Conservation (phyloP, 129 eudicot species). For the Pulicaria dysenterica region DNA sequence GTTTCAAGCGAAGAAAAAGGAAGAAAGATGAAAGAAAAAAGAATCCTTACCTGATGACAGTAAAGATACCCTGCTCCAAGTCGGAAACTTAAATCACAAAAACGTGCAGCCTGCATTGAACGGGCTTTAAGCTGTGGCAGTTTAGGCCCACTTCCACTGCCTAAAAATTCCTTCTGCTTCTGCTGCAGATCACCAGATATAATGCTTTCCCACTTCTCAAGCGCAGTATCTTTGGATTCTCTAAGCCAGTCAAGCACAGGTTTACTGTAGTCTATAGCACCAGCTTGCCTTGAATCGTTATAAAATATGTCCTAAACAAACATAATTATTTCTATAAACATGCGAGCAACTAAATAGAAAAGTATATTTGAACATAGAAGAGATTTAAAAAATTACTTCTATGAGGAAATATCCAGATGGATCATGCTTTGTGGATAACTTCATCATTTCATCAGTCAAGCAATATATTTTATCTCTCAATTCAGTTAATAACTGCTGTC, state of each 20-base stretch:
- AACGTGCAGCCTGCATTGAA: slow-evolving; percentile 59
- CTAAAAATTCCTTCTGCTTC: slow-evolving; percentile 57
- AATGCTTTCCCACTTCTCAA: slow-evolving; percentile 80
- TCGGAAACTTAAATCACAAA: slow-evolving; percentile 73
- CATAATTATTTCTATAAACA: slow-evolving; percentile 1
- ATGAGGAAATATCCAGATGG: slow-evolving; percentile 89
- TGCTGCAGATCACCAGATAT: slow-evolving; percentile 64
- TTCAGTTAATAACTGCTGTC: slow-evolving; percentile 67
- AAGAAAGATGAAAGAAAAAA: too few species aligned
- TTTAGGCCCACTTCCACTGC: slow-evolving; percentile 34
- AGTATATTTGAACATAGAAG: not conserved
- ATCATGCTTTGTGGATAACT: slow-evolving; percentile 51
- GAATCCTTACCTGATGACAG: slow-evolving; percentile 70
- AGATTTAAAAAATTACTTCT: slow-evolving; percentile 47
- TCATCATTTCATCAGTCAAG: slow-evolving; percentile 74
- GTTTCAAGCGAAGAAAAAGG: too few species aligned
- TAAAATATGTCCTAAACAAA: slow-evolving; percentile 68
- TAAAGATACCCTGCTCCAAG: slow-evolving; percentile 91
- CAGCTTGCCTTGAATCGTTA: slow-evolving; percentile 63
- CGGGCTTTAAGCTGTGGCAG: slow-evolving; percentile 63
- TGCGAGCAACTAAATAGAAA: not conserved
- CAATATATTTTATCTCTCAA: slow-evolving; percentile 79
- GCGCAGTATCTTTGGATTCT: slow-evolving; percentile 63
- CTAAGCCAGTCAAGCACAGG: slow-evolving; percentile 81
- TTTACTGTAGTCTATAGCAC: slow-evolving; percentile 70